Evolutionary conservation across 805 yeast genomes (phyloP).

Genomic region (Nakazawaea ambrosiae): DNA sequence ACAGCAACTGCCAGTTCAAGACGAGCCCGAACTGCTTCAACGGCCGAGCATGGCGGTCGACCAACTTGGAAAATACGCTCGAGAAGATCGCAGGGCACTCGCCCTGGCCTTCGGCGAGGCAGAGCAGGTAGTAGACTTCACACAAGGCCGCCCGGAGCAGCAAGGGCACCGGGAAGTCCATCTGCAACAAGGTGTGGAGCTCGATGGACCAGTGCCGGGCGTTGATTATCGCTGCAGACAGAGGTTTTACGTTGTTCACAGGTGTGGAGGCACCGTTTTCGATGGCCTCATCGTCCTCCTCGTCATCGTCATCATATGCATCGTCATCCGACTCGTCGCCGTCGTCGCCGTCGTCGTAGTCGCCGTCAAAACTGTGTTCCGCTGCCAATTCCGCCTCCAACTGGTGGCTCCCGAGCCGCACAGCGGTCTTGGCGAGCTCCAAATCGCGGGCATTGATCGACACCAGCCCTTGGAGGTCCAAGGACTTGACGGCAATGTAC

Average conservation of each 20-base stretch:
- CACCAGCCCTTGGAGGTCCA: constrained; percentile 68
- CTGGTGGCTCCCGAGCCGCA: constrained; percentile 21
- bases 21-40: constrained; percentile 32
- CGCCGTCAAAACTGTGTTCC: constrained; percentile 17
- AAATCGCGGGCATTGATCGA: constrained; percentile 64
- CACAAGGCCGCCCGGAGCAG: constrained; percentile 53
- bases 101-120: constrained; percentile 67
- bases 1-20: constrained; percentile 46
- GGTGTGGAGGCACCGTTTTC: constrained; percentile 33
- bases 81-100: constrained; percentile 54
- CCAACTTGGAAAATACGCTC: constrained; percentile 51
- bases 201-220: constrained; percentile 87
- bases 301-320: constrained; percentile 33
- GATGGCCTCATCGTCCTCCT: constrained; percentile 26
- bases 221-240: constrained; percentile 66
- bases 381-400: constrained; percentile 30
- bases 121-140: constrained; percentile 62
- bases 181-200: constrained; percentile 65
- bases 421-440: constrained; percentile 31
- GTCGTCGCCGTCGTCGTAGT: constrained; percentile 14
- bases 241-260: constrained; percentile 56
- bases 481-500: constrained; percentile 66
- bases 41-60: constrained; percentile 34
- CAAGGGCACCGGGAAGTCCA: constrained; percentile 77
- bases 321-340: constrained; percentile 25